Conservation (phyloP, 2,329 filamentous ascomycete species). For the Furcasterigmium furcatum region DNA sequence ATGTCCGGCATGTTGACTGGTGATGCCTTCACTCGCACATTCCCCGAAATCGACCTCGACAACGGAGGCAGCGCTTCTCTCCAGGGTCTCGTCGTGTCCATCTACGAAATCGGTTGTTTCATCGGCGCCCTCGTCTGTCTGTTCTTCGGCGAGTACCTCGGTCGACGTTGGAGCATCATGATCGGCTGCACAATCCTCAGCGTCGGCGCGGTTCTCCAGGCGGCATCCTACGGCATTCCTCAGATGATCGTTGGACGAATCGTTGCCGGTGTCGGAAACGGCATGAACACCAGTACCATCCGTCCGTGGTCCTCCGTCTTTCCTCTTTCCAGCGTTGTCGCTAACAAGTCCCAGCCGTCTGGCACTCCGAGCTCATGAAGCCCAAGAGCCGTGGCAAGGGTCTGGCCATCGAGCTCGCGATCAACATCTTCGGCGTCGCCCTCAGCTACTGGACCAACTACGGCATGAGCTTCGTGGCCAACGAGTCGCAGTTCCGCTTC, state of each 20-base stretch:
- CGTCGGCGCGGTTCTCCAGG: slow-evolving; percentile 39
- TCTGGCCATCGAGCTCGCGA: slow-evolving; percentile 25
- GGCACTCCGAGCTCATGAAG: slow-evolving; percentile 39
- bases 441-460: slow-evolving; percentile 33
- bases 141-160: slow-evolving; percentile 38
- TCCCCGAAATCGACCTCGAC: slow-evolving; percentile 31
- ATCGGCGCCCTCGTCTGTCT: slow-evolving; percentile 37
- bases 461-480: slow-evolving; percentile 29
- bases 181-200: slow-evolving; percentile 34
- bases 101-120: slow-evolving; percentile 47
- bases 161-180: slow-evolving; percentile 34
- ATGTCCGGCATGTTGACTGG: slow-evolving; percentile 29
- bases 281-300: slow-evolving; percentile 42
- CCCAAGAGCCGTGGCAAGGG: slow-evolving; percentile 31
- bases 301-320: slow-evolving; percentile 17
- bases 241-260: slow-evolving; percentile 37
- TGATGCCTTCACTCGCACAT: slow-evolving; percentile 24
- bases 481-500: slow-evolving; percentile 37
- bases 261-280: slow-evolving; percentile 38
- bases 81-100: slow-evolving; percentile 40
- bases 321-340: background rate
- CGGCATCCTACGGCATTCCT: slow-evolving; percentile 22
- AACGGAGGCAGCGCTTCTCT: slow-evolving; percentile 33
- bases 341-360: slow-evolving; percentile 21
- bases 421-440: slow-evolving; percentile 34